phyloP scores from a whole-genome alignment of 164 flowering plant genomes.

The Aristolochia fimbriata region DNA sequence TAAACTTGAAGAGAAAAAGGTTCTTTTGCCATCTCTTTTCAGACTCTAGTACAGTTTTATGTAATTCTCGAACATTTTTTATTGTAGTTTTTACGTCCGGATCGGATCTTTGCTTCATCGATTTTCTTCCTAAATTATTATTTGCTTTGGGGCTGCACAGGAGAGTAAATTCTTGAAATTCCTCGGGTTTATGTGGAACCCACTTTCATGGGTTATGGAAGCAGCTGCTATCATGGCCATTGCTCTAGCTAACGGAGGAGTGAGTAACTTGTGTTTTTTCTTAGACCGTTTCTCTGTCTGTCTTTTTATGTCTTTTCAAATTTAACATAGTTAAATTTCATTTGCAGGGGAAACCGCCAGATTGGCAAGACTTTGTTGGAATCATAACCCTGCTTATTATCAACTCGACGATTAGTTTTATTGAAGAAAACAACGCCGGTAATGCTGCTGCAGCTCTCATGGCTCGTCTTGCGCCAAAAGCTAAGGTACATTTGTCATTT shows the following conservation, averaged over 20 bases:
- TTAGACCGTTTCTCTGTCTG: not conserved
- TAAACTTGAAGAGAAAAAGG: slow-evolving; percentile 81
- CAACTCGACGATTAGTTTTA: slow-evolving; percentile 87
- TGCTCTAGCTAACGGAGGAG: slow-evolving; percentile 93
- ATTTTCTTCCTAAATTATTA: not conserved
- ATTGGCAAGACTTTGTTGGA: slow-evolving; percentile 93
- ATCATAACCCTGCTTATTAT: slow-evolving; percentile 65
- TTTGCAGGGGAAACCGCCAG: slow-evolving; percentile 74
- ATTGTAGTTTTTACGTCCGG: slow-evolving; percentile 6
- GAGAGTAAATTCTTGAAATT: slow-evolving; percentile 86
- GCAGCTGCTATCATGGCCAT: slow-evolving; percentile 96
- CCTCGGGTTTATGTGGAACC: slow-evolving; percentile 94
- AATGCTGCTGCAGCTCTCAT: slow-evolving; percentile 95
- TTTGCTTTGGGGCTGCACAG: slow-evolving; percentile 20
- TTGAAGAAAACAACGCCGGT: slow-evolving; percentile 91
- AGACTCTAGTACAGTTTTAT: not conserved
- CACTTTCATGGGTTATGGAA: slow-evolving; percentile 97
- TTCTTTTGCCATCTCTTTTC: slow-evolving; percentile 4
- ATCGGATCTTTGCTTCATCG: not conserved
- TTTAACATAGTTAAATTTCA: not conserved
- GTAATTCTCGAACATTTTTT: not conserved
- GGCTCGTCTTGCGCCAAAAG: slow-evolving; percentile 91
- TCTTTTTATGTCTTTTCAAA: not conserved
- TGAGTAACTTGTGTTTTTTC: slow-evolving; percentile 16
- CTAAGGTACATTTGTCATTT: slow-evolving; percentile 38